Base-by-base conservation (phyloP, 2,329 filamentous ascomycete genomes). In the Waltergamsia citrina region DNA sequence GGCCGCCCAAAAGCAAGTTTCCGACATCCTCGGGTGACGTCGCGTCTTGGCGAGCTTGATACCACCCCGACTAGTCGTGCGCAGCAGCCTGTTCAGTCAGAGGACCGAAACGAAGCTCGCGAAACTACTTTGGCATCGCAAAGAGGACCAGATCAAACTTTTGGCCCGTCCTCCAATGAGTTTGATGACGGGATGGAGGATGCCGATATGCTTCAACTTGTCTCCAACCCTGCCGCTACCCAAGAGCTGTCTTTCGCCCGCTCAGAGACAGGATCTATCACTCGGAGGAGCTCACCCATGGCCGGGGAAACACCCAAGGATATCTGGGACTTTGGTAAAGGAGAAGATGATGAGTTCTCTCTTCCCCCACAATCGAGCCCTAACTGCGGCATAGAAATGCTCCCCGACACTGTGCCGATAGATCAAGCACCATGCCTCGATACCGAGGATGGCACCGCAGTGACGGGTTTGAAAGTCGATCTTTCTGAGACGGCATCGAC, bases 61-160 rank as follows among this genome's bases (percentile, higher is more conserved):
- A 54, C 52, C 3, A 56, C 55, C 6, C 52, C 55, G 5, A 56
- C 48, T 1, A 47, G 41, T n/a, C 49, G 37, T 8, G n/a, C n/a
- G n/a, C n/a, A n/a, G n/a, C n/a, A n/a, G n/a, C 42, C 46, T 29
- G 32, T 45, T 7, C 41, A 44, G 10, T 32, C 29, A 21, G 9
- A 18, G 4, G 6, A 27, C 12, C 25, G 16, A 15, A 27, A 27
- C 12, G 6, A 17, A 29, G 45, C 44, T 26, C 41, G 37, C 20
- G n/a, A 21, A 7, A 19, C 12, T 32, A n/a, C n/a, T n/a, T n/a
- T n/a, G n/a, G n/a, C n/a, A n/a, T n/a, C n/a, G n/a, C n/a, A n/a
- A n/a, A n/a, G n/a, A n/a, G n/a, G n/a, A n/a, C n/a, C n/a, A n/a
- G 8, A 14, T 28, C 26, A 7, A 17, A 6, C 6, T 7, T 15